Percentiles rank a stretch among this genome's conserved stretches.
Evolutionary conservation across 2,329 filamentous ascomycete species (phyloP).

Genomic region (Gnomoniopsis smithogilvyi): DNA sequence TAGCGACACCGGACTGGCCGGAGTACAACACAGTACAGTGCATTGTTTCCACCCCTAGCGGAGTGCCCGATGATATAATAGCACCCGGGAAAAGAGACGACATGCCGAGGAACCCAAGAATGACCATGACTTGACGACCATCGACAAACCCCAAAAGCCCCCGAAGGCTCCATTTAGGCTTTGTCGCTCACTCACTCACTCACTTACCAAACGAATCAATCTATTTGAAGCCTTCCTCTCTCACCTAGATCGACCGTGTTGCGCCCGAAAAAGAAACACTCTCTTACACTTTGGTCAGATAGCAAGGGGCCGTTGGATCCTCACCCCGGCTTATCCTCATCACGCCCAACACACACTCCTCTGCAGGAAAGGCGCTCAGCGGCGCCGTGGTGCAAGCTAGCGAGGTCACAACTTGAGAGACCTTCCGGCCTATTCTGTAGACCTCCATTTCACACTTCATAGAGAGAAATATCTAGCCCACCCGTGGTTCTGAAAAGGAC

Average conservation of each 20-base stretch:
- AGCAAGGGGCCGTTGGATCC: slow-evolving; percentile 1
- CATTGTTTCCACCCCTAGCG: background rate
- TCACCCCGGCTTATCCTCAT: background rate
- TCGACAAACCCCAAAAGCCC: background rate
- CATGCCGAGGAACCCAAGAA: background rate
- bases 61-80: background rate
- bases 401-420: background rate
- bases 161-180: background rate
- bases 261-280: background rate
- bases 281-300: slow-evolving; percentile 7
- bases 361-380: background rate
- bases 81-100: background rate
- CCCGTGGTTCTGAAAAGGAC: slow-evolving; percentile 18
- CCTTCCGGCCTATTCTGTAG: slow-evolving; percentile 5
- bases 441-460: background rate
- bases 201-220: too few species aligned
- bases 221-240: background rate
- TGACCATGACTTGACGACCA: background rate
- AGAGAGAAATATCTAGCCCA: slow-evolving; percentile 4
- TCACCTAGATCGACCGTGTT: background rate
- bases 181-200: background rate
- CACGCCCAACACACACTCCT: background rate
- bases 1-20: background rate
- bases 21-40: background rate
- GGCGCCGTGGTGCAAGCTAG: background rate